Base-by-base conservation (phyloP, 1,284 basidiomycete species). In the Apiotrichum porosum region DNA sequence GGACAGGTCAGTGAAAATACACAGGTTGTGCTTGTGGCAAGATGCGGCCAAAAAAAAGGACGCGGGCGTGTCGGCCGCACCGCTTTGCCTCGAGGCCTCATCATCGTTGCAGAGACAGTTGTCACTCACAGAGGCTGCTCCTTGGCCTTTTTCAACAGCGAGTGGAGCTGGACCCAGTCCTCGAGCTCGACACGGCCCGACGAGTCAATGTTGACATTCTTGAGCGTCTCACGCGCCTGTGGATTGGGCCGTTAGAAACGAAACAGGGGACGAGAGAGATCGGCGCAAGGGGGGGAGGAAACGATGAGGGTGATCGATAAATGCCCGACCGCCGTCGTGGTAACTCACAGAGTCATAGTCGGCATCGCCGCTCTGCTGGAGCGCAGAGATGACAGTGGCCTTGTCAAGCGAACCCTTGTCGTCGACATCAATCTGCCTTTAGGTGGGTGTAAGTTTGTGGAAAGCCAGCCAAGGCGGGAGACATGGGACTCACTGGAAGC, bases 151-250 rank as follows among this genome's bases (percentile, higher is more conserved):
- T 59, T 58, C 36, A 72, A 44, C 6, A 72, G 52, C 9, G 68
- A 69, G 52, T 72, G 68, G 18, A 72, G 54, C 31, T 85, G 85
- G 40, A 98, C 92, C 84, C 92, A 98, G 72, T 98, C 94, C 61
- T 98, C 95, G 50, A 98, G 77, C 75, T 97, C 95, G 51, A 99
- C 85, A 67, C 92, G 89, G 31, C 95, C 95, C 61, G 86, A 90
- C 8, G 94, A 85, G 68, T 98, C 94, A 36, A 97, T 82, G 58
- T 85, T 86, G 67, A 97, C 93, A 58, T 86, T 81, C 77, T 99
- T 99, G 69, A 99, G 78, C 0, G 93, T 97, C 73, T 80, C 79
- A 57, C 79, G 64, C 22, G 71, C 73, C 69, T 74, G 51, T 3
- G n/a, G n/a, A n/a, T n/a, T n/a, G n/a, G n/a, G n/a, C n/a, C n/a